phyloP scores from a whole-genome alignment of 441 rosid genomes.

The Metrosideros polymorpha region DNA sequence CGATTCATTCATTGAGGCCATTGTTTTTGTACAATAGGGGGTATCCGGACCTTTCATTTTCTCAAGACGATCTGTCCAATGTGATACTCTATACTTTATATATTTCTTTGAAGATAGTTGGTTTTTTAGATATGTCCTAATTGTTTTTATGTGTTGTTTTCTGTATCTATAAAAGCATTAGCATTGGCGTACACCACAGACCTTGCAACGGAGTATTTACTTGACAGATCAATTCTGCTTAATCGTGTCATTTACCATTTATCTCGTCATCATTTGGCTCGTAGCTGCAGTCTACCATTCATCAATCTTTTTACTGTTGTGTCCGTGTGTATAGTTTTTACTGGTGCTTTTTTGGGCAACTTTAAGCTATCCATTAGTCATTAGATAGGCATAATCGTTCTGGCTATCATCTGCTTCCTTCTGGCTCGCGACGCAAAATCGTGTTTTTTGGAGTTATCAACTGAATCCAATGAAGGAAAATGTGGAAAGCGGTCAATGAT shows the following conservation, averaged over 20 bases:
- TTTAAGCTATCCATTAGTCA: background rate
- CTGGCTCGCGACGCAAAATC: background rate
- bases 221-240: background rate
- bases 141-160: background rate
- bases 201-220: background rate
- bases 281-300: background rate
- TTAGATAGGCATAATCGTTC: background rate
- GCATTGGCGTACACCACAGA: background rate
- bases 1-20: background rate
- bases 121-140: background rate
- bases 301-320: background rate
- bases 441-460: background rate
- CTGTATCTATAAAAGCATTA: background rate
- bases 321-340: background rate
- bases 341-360: background rate
- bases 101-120: background rate
- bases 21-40: background rate
- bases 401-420: background rate
- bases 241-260: background rate
- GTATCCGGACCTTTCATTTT: background rate
- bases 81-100: background rate
- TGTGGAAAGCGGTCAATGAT: background rate
- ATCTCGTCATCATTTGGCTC: background rate
- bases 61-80: background rate
- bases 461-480: background rate